Conservation (phyloP, 2,329 filamentous ascomycete species). For the Pseudocercospora fuligena region DNA sequence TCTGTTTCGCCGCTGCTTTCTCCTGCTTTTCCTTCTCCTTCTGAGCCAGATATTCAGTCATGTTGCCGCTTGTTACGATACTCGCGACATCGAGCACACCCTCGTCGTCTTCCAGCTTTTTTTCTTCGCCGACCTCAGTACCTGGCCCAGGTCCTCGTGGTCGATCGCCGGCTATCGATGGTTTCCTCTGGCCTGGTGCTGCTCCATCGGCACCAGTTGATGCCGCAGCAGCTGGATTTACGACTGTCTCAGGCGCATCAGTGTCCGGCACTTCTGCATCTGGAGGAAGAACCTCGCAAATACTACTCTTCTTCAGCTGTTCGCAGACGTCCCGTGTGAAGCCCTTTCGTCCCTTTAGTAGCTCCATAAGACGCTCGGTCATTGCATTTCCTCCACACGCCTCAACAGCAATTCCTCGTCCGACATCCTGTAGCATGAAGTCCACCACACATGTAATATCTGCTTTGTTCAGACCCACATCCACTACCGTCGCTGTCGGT, state of each 20-base stretch:
- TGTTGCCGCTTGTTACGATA: slow-evolving; percentile 76
- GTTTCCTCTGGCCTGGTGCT: slow-evolving; percentile 47
- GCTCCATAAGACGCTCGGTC: slow-evolving; percentile 71
- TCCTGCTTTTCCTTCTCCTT: slow-evolving; percentile 80
- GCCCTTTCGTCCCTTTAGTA: slow-evolving; percentile 62
- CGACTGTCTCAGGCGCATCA: slow-evolving; percentile 45
- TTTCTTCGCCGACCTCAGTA: slow-evolving; percentile 59
- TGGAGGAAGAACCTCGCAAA: slow-evolving; percentile 64
- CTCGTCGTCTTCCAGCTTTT: slow-evolving; percentile 63
- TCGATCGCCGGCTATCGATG: slow-evolving; percentile 48
- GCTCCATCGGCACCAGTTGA: slow-evolving; percentile 59
- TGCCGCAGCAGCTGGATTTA: slow-evolving; percentile 61
- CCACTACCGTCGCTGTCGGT: slow-evolving; percentile 80
- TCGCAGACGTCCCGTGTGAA: slow-evolving; percentile 68
- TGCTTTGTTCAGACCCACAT: slow-evolving; percentile 90
- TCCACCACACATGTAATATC: slow-evolving; percentile 91
- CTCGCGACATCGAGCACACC: slow-evolving; percentile 83
- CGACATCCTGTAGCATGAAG: slow-evolving; percentile 72
- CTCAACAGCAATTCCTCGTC: slow-evolving; percentile 63
- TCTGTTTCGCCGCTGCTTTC: slow-evolving; percentile 61
- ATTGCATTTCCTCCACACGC: slow-evolving; percentile 86
- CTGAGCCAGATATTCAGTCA: slow-evolving; percentile 79
- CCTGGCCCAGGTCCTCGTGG: slow-evolving; percentile 60
- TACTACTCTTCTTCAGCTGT: slow-evolving; percentile 66
- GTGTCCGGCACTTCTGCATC: slow-evolving; percentile 59